Evolutionary conservation across 140 eudicot species (phyloP).

Genomic region (Senecio squalidus): DNA sequence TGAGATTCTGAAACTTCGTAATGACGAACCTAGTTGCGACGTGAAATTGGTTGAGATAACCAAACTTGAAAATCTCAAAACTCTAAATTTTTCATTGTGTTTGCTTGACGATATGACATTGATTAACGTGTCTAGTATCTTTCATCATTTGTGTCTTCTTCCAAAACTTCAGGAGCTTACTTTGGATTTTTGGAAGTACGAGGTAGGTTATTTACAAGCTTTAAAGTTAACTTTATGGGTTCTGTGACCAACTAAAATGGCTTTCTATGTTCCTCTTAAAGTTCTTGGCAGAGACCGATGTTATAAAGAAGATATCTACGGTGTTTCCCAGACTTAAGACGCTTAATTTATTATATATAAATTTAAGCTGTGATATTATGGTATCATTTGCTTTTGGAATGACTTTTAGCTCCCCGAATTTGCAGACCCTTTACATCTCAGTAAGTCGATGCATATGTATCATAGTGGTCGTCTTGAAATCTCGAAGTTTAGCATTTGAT

Average conservation of each 20-base stretch:
- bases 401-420: background rate
- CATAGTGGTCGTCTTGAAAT: background rate
- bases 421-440: background rate
- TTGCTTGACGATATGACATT: background rate
- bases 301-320: background rate
- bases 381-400: background rate
- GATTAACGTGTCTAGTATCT: background rate
- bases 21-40: background rate
- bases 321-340: conserved; percentile 9
- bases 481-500: background rate
- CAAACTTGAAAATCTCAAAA: conserved; percentile 11
- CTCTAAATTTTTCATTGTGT: background rate
- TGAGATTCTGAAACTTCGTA: background rate
- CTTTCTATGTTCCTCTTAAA: background rate
- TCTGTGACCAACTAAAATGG: background rate
- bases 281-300: background rate
- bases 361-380: background rate
- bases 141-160: background rate
- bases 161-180: conserved; percentile 14
- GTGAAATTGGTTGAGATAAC: background rate
- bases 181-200: background rate
- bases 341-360: background rate
- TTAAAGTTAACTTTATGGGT: background rate
- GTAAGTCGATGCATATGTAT: background rate
- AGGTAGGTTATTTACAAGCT: background rate